Evolutionary conservation across 257 asterid species (phyloP), one percentile per base, ranked within the genome.

Genomic region (Solanum sitiens): DNA sequence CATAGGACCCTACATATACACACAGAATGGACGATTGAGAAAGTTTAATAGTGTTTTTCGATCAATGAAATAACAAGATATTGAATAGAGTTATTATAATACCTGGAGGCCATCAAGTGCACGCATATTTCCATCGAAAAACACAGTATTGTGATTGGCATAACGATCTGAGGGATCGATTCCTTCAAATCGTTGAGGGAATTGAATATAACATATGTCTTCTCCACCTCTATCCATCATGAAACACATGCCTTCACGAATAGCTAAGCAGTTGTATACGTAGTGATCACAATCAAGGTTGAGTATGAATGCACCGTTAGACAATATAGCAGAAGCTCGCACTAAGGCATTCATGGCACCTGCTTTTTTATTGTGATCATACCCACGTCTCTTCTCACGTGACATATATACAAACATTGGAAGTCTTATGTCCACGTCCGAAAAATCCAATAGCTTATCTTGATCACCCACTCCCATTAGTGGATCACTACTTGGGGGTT

Each of bases 141-240:
- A 91, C 45, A 91, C 93, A 6, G 90, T 90, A 67, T 91, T 91
- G 84, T 87, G 92, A 83, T 91, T 91, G 50, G 93, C 93, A 74
- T 91, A 91, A 23, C 93, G 90, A 86, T 91, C 93, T 25, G 92
- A 91, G 14, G 93, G 93, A 75, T 91, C 93, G 21, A 91, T 90
- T 32, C 93, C 93, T 89, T 91, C 93, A 70, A 91, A 91, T 87
- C 93, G 86, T 77, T 91, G 93, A 16, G 93, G 93, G 30, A 91
- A 91, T 42, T 91, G 93, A 40, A 91, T 87, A 71, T 91, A 91
- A 68, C 93, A 91, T 20, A 91, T 90, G 76, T 88, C 88, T 67
- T 91, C 93, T 14, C 93, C 93, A 30, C 93, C 93, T 61, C 93
- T 85, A 56, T 91, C 93, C 92, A 91, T 88, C 93, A 91, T 91